A percentile compares a stretch with the other conserved stretches of the same genome.
phyloP scores from a whole-genome alignment of 2,329 filamentous ascomycete genomes.

The Annulohypoxylon truncatum region DNA sequence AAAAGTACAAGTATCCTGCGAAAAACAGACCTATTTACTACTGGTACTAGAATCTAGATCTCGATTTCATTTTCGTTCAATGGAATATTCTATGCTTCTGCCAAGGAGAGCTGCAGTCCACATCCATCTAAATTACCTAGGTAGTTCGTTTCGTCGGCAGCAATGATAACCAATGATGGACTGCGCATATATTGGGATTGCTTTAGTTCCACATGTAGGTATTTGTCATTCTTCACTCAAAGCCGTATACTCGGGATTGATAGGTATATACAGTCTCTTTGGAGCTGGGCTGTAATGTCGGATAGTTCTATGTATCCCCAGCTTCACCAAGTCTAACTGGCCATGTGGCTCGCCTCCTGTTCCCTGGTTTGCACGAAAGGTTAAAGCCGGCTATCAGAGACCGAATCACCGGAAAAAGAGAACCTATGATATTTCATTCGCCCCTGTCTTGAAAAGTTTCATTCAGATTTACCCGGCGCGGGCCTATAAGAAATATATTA shows the following conservation, averaged over 20 bases:
- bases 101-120: slow-evolving; percentile 46
- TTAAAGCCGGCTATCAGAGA: slow-evolving; percentile 3
- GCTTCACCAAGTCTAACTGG: slow-evolving; percentile 26
- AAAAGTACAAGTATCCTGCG: too few relatives aligned
- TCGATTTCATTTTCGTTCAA: slow-evolving; percentile 35
- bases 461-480: slow-evolving; percentile 34
- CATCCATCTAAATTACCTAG: not conserved
- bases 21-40: too few relatives aligned
- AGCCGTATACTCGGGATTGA: slow-evolving; percentile 10
- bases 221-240: slow-evolving; percentile 36
- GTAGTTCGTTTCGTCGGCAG: slow-evolving; percentile 38
- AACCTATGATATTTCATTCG: slow-evolving; percentile 1
- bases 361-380: slow-evolving; percentile 23
- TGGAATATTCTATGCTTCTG: slow-evolving; percentile 47
- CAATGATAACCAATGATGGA: slow-evolving; percentile 45
- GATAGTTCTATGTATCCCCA: slow-evolving; percentile 28
- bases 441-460: slow-evolving; percentile 6
- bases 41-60: too few relatives aligned
- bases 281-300: slow-evolving; percentile 35
- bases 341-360: slow-evolving; percentile 15
- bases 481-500: slow-evolving; percentile 23
- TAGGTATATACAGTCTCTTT: not conserved
- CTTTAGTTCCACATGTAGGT: slow-evolving; percentile 35
- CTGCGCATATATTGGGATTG: slow-evolving; percentile 32
- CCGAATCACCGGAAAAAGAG: slow-evolving; percentile 24